Evolutionary conservation across 192 early-diverging fungal species (phyloP).

Genomic region (Entomortierella parvispora): DNA sequence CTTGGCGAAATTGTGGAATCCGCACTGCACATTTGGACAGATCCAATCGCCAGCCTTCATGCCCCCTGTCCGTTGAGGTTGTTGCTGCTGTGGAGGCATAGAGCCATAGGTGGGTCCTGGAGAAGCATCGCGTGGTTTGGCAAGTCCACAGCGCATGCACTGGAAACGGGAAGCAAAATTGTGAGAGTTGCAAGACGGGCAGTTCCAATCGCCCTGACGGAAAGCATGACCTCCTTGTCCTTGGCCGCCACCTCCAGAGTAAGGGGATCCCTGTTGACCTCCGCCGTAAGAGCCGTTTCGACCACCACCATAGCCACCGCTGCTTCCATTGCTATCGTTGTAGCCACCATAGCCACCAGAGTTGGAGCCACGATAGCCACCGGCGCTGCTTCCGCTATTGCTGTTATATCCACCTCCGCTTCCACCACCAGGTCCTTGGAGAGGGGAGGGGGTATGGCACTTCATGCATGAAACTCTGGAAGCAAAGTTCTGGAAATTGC

Average conservation of each 20-base stretch:
- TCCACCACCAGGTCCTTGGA: conserved; percentile 29
- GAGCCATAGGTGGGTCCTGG: conserved; percentile 23
- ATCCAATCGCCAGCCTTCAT: conserved; percentile 65
- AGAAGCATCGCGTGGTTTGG: conserved; percentile 55
- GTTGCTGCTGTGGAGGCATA: conserved; percentile 1
- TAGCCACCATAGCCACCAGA: conserved; percentile 29
- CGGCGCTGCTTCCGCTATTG: conserved; percentile 10
- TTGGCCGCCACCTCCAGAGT: conserved; percentile 25
- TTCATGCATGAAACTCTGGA: conserved; percentile 74
- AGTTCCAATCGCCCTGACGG: conserved; percentile 76
- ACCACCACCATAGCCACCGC: conserved; percentile 22
- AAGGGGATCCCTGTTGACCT: conserved; percentile 26
- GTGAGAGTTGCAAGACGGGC: conserved; percentile 70
- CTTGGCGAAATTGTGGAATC: conserved; percentile 64
- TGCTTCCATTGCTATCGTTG: conserved; percentile 20
- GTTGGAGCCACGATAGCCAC: conserved; percentile 18
- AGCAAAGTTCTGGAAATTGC: conserved; percentile 83
- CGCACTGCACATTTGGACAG: conserved; percentile 55
- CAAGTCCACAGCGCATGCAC: conserved; percentile 64
- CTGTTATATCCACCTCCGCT: conserved; percentile 24
- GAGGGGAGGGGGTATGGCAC: conserved; percentile 59
- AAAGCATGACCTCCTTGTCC: conserved; percentile 55
- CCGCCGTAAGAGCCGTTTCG: conserved; percentile 5
- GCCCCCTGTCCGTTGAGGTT: neutral
- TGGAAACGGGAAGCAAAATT: conserved; percentile 76